Percentiles rank a stretch among this genome's conserved stretches.
Conservation (phyloP, 2,329 filamentous ascomycete genomes). For the Colletotrichum filicis region DNA sequence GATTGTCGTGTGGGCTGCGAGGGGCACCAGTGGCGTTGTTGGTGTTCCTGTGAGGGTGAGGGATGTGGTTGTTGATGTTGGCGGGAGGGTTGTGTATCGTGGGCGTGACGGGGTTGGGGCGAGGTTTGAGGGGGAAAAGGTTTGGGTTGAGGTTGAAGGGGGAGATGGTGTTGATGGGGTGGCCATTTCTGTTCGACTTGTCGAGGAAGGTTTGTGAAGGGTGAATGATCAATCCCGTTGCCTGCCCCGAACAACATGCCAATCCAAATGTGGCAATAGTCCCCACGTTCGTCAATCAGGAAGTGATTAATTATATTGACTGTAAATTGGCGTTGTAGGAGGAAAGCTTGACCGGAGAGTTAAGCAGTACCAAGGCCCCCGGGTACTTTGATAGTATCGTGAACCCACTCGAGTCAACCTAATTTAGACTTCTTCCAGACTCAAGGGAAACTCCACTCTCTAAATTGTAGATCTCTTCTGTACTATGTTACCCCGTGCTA, state of each 20-base stretch:
- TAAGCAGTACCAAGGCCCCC: not conserved
- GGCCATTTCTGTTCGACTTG: not conserved
- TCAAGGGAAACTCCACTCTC: not conserved
- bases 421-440: not conserved
- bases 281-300: not conserved
- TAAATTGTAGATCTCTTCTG: not conserved
- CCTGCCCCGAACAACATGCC: too few relatives aligned
- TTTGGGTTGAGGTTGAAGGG: conserved; percentile 23
- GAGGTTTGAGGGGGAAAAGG: not conserved
- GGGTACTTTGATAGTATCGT: not conserved
- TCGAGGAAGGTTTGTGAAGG: not conserved
- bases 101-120: not conserved
- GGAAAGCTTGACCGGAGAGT: not conserved
- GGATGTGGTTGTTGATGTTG: conserved; percentile 30
- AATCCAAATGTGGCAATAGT: not conserved
- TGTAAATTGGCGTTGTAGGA: not conserved
- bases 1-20: conserved; percentile 46
- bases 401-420: not conserved
- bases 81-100: conserved; percentile 36
- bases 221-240: not conserved
- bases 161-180: not conserved
- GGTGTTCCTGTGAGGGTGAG: conserved; percentile 37
- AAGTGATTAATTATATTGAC: not conserved
- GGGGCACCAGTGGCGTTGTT: conserved; percentile 42
- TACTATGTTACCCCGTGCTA: not conserved